Evolutionary conservation across 805 yeast genomes (phyloP), one percentile per base, ranked within the genome.

Genomic region (Pichia sporocuriosa): DNA sequence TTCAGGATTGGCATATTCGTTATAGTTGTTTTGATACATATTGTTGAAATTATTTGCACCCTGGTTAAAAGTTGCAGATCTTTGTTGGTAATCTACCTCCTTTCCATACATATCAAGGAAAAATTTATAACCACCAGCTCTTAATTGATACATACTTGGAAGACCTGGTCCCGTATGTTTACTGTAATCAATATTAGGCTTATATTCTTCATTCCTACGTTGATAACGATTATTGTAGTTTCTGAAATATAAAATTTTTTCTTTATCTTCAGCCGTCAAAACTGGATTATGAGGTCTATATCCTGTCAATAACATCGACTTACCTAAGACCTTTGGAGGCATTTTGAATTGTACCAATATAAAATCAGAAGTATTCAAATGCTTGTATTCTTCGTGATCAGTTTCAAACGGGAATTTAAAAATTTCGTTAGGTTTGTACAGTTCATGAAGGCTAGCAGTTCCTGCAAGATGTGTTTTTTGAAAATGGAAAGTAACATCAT

Each of bases 241-340:
- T 27, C 52, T 42, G 4, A 76, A 77, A 51, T 77, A 72, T 25
- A 70, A 54, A 12, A 86, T 67, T 10, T 71, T 64, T 47, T 81
- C 86, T 42, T 70, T 73, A 52, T 89, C 97, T 36, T 80, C 81
- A 30, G 73, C 75, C 4, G 77, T 77, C 35, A 90, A 65, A 7
- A 80, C 79, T 16, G 70, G 68, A 27, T 65, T 63, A 45, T 79
- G 81, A 5, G 87, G 73, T 45, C 78, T 76, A 55, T 68, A 86
- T 0, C 97, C 97, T 35, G 80, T 83, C 48, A 90, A 61, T 19
- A 90, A 66, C 83, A 93, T 84, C 2, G 95, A 82, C 57, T 90
- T 93, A 25, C 87, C 81, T 3, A 62, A 68, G 29, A 65, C 66
- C 45, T 72, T 67, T 2, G 69, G 63, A 3, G 95, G 90, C 73